Conservation (phyloP, 139 green algal genomes). For the Trebouxia sp. region DNA sequence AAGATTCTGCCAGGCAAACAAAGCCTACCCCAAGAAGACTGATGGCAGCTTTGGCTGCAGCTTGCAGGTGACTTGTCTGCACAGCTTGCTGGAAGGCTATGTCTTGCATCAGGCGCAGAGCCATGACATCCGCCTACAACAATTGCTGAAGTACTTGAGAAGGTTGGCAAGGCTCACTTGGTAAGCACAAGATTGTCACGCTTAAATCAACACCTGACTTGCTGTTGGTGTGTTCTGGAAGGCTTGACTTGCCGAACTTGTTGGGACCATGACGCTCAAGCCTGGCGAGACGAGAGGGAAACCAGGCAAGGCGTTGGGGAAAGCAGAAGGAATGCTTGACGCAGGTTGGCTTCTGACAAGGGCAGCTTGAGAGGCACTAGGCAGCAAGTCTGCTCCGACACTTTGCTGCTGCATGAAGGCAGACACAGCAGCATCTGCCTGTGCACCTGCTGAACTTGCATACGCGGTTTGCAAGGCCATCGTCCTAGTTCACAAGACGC, state of each 20-base stretch:
- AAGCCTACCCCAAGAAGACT: constrained; percentile 34
- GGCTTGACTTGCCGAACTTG: background rate
- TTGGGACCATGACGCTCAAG: background rate
- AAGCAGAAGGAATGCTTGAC: background rate
- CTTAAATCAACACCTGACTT: no score
- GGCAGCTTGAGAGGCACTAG: background rate
- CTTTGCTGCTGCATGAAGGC: background rate
- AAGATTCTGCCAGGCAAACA: no score
- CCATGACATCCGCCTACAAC: background rate
- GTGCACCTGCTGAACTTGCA: background rate
- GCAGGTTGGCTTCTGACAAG: background rate
- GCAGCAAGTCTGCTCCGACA: background rate
- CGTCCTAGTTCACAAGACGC: no score
- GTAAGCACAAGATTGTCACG: no score
- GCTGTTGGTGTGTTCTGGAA: background rate
- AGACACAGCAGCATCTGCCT: background rate
- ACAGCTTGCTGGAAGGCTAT: constrained; percentile 35
- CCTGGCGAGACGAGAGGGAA: background rate
- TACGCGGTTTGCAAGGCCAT: constrained; percentile 1
- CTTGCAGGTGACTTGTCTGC: constrained; percentile 42
- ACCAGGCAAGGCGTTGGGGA: background rate
- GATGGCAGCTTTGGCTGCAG: constrained; percentile 46
- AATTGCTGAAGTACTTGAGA: no score
- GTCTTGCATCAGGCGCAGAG: background rate
- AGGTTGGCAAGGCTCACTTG: background rate